A percentile compares a stretch with the other conserved stretches of the same genome.
Evolutionary conservation across 2,329 filamentous ascomycete genomes (phyloP).

Genomic region (Beauveria bassiana): DNA sequence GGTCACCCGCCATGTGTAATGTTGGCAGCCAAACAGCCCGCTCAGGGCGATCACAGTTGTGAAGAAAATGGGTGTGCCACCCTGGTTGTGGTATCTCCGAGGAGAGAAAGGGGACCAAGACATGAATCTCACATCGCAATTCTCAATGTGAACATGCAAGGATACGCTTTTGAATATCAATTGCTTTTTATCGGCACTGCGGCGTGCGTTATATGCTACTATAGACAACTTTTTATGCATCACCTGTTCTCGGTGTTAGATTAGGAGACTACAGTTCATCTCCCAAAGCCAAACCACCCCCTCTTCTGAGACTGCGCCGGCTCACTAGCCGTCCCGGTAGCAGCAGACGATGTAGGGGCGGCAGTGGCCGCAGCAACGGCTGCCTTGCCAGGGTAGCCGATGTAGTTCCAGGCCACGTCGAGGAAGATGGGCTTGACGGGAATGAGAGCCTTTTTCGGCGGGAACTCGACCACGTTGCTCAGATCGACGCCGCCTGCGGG

Average conservation of each 20-base stretch:
- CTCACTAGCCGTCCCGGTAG: constrained; percentile 22
- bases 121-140: not conserved
- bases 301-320: constrained; percentile 47
- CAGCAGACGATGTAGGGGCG: constrained; percentile 3
- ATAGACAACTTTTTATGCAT: not conserved
- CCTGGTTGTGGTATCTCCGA: not conserved
- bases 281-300: constrained; percentile 71
- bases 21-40: not conserved
- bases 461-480: constrained; percentile 75
- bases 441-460: constrained; percentile 72
- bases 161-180: not conserved
- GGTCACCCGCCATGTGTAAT: not conserved
- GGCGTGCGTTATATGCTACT: not conserved
- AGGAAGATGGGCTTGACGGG: constrained; percentile 94
- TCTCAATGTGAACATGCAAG: not conserved
- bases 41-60: not conserved
- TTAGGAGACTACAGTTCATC: constrained; percentile 25
- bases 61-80: not conserved
- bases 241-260: not conserved
- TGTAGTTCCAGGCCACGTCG: constrained; percentile 96
- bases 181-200: not conserved
- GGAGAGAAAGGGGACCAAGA: not conserved
- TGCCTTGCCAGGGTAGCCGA: constrained; percentile 70
- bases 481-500: constrained; percentile 65
- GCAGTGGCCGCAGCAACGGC: constrained; percentile 21